A percentile compares a stretch with the other conserved stretches of the same genome.
These are phyloP conservation scores for Pseudogymnoascus sp. DNA, from an alignment of 2,329 filamentous ascomycete species.

Conservation along the genomic window DNA sequence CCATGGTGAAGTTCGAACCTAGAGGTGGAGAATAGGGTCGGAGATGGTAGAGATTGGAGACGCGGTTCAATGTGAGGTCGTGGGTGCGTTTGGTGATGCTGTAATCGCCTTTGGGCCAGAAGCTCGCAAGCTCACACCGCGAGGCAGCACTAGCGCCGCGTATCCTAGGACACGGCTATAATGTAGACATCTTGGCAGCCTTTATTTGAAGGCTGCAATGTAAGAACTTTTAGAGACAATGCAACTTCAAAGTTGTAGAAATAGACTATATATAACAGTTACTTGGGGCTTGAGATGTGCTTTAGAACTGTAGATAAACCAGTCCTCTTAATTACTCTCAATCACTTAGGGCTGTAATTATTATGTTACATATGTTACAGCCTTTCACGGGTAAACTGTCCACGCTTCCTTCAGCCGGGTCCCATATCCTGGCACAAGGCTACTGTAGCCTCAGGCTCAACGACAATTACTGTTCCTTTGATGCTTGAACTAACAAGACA, in stretches of 20 bases:
- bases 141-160: constrained; percentile 9
- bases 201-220: not conserved
- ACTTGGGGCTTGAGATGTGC: not conserved
- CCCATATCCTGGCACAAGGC: not conserved
- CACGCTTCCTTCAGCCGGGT: not conserved
- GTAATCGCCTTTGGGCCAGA: constrained; percentile 6
- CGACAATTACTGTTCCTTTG: not conserved
- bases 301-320: not conserved
- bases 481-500: not conserved
- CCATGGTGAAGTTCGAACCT: constrained; percentile 46
- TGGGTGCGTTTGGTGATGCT: not conserved
- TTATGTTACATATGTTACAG: not conserved
- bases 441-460: not conserved
- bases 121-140: constrained; percentile 2
- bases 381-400: not conserved
- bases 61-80: not conserved
- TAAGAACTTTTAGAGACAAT: not conserved
- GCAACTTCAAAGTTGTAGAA: not conserved
- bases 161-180: not conserved
- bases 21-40: not conserved
- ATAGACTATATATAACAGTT: not conserved
- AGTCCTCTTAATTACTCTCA: not conserved
- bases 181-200: not conserved
- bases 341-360: not conserved
- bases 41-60: not conserved